Conservation (phyloP, 116 monocot species). For the Cymodocea nodosa region DNA sequence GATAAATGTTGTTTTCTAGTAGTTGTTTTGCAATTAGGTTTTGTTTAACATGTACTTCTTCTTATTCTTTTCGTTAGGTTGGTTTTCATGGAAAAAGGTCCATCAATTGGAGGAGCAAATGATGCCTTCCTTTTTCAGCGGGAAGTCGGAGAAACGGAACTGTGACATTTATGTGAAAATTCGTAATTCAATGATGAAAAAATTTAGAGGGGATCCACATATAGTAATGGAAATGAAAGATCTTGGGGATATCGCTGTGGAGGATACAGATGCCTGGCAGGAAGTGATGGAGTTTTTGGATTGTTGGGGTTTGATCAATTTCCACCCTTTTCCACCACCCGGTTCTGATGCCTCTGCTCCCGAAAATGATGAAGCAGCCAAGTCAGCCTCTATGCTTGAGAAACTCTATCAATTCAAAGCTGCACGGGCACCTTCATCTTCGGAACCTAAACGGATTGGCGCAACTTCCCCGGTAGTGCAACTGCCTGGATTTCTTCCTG, state of each 20-base stretch:
- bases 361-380: conserved; percentile 22
- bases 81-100: conserved; percentile 88
- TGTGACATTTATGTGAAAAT: conserved; percentile 65
- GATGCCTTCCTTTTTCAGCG: conserved; percentile 76
- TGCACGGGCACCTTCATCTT: conserved; percentile 10
- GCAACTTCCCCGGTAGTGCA: conserved; percentile 19
- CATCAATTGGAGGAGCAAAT: conserved; percentile 69
- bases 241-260: conserved; percentile 41
- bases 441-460: conserved; percentile 22
- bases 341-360: conserved; percentile 8
- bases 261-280: conserved; percentile 52
- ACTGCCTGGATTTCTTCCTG: conserved; percentile 36
- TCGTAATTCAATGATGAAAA: conserved; percentile 72
- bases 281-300: conserved; percentile 88
- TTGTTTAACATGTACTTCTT: neutral
- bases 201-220: conserved; percentile 61
- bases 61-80: conserved; percentile 33
- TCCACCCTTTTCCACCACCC: conserved; percentile 71
- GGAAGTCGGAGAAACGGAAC: conserved; percentile 62
- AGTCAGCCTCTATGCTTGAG: conserved; percentile 30
- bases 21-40: neutral
- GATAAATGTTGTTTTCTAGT: neutral
- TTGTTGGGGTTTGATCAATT: conserved; percentile 97
- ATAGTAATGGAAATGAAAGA: conserved; percentile 48
- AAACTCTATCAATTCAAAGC: conserved; percentile 74